phyloP scores from a whole-genome alignment of 1,139 yeast genomes.

The Candida frijolesensis region DNA sequence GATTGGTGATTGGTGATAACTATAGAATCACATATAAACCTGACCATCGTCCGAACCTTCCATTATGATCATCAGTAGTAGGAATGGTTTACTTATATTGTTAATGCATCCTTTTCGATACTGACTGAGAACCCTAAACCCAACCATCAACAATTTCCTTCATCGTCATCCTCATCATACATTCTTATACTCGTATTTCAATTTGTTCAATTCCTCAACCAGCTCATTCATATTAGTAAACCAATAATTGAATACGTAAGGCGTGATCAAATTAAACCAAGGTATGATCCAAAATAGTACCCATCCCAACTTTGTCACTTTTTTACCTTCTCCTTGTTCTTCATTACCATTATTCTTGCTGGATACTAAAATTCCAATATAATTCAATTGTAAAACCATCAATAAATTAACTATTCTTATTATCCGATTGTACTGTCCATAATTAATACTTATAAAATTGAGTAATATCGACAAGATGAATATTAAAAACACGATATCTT shows the following conservation, averaged over 20 bases:
- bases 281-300: background rate
- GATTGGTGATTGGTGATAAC: no score
- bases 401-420: background rate
- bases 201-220: conserved; percentile 2
- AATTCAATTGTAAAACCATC: background rate
- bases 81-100: no score
- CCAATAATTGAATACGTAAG: conserved; percentile 2
- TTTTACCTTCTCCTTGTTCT: no score
- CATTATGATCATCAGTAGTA: no score
- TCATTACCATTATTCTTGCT: background rate
- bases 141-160: background rate
- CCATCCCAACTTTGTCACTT: no score
- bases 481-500: background rate
- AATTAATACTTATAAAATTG: background rate
- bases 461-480: background rate
- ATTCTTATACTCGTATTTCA: conserved; percentile 4
- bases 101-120: no score
- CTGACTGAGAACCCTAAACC: no score
- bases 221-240: background rate
- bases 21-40: no score
- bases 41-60: no score
- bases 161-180: background rate
- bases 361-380: background rate
- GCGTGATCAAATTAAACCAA: conserved; percentile 2
- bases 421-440: background rate